A percentile compares a stretch with the other conserved stretches of the same genome.
Conservation (phyloP, 192 early-diverging fungal genomes). For the Spizellomyces punctatus region DNA sequence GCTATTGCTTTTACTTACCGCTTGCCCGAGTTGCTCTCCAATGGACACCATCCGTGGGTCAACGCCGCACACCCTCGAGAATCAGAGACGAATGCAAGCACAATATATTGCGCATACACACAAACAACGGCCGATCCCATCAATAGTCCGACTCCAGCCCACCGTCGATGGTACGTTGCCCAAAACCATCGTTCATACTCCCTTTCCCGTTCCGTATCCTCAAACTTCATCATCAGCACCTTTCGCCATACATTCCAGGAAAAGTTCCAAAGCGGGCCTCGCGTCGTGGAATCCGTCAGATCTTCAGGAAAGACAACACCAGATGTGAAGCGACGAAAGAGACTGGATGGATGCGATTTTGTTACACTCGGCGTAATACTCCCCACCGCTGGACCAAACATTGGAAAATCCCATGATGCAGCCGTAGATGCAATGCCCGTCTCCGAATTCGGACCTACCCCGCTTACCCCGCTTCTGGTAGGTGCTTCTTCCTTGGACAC, state of each 20-base stretch:
- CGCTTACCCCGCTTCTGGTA: too few species aligned
- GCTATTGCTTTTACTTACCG: neutral
- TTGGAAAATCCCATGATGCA: neutral
- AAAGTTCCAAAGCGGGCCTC: neutral
- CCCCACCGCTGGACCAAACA: neutral
- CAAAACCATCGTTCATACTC: conserved; percentile 23
- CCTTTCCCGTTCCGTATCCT: conserved; percentile 7
- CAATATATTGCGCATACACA: conserved; percentile 7
- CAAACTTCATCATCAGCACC: conserved; percentile 13
- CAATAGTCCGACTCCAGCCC: neutral
- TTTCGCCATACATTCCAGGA: neutral
- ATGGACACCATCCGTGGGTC: neutral
- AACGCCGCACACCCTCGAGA: neutral
- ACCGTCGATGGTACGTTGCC: conserved; percentile 11
- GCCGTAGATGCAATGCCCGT: too few species aligned
- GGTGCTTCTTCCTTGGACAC: too few species aligned
- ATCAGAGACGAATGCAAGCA: conserved; percentile 3
- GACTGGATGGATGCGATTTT: neutral
- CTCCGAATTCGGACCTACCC: too few species aligned
- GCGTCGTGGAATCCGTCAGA: neutral
- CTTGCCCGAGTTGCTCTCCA: neutral
- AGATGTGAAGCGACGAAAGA: neutral
- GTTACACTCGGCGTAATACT: neutral
- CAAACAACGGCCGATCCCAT: too few species aligned
- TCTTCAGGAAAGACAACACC: neutral